These are phyloP conservation scores for Calocera cornea DNA, from an alignment of 768 basidiomycete species.

Conservation along the genomic window DNA sequence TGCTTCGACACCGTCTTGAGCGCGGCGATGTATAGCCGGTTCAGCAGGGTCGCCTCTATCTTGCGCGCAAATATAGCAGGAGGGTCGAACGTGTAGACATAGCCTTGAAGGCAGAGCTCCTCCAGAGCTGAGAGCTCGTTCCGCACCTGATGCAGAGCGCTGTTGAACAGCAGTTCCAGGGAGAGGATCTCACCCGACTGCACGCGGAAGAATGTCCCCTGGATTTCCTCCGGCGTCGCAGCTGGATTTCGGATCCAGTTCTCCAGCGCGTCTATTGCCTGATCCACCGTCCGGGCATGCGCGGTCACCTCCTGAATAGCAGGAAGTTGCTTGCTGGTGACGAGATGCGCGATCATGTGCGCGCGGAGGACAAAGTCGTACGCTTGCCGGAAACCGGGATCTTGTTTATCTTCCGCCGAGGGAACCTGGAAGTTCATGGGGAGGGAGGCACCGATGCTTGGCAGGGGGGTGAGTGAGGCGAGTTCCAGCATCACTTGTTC, in stretches of 20 bases:
- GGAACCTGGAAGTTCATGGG: not conserved
- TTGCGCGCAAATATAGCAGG: constrained; percentile 15
- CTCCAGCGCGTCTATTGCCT: not conserved
- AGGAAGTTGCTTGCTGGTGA: not conserved
- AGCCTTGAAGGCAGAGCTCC: constrained; percentile 8
- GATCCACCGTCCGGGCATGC: not conserved
- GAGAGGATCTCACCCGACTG: constrained; percentile 6
- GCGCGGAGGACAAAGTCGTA: constrained; percentile 5
- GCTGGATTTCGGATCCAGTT: not conserved
- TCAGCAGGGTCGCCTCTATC: constrained; percentile 8
- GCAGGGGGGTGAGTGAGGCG: not conserved
- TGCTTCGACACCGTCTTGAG: not conserved
- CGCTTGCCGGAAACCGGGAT: not conserved
- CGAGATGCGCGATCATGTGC: constrained; percentile 11
- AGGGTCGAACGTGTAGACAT: constrained; percentile 16
- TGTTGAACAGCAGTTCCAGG: constrained; percentile 11
- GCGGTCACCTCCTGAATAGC: not conserved
- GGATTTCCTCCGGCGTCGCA: not conserved
- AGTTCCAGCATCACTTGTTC: constrained; percentile 9
- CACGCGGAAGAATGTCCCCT: not conserved
- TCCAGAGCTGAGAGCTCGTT: constrained; percentile 14
- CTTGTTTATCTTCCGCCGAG: constrained; percentile 2
- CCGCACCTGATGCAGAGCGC: constrained; percentile 5
- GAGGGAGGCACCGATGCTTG: not conserved
- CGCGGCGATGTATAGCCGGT: constrained; percentile 5